Conservation (phyloP, 768 basidiomycete genomes). For the Pholiota molesta region DNA sequence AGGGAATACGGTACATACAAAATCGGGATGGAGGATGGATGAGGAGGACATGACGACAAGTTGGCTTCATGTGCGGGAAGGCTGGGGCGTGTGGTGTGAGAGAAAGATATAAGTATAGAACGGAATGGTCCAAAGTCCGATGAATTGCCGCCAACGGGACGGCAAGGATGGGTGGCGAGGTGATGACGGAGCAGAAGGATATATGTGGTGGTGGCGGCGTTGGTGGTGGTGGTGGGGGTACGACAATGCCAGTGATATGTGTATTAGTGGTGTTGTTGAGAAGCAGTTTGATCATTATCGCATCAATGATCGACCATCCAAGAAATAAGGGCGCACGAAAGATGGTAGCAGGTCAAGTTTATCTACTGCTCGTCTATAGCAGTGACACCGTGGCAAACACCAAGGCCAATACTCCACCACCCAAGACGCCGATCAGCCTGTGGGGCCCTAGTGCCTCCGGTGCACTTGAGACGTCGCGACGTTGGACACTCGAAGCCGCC, state of each 20-base stretch:
- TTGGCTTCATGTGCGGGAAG: constrained; percentile 6
- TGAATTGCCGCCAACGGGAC: neutral
- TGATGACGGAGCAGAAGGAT: neutral
- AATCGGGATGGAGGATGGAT: neutral
- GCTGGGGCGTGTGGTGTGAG: constrained; percentile 8
- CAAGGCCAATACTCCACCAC: constrained; percentile 31
- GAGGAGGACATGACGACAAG: constrained; percentile 5
- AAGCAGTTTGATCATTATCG: constrained; percentile 6
- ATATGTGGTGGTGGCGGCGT: neutral
- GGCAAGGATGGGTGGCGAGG: neutral
- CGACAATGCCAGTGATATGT: constrained; percentile 3
- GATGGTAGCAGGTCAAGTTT: constrained; percentile 1
- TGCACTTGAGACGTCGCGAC: constrained; percentile 27
- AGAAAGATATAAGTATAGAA: constrained; percentile 12
- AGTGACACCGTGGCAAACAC: constrained; percentile 30
- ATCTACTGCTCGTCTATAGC: constrained; percentile 29
- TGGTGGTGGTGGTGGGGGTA: neutral
- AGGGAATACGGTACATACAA: constrained; percentile 10
- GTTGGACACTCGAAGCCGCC: constrained; percentile 26
- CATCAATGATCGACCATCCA: constrained; percentile 5
- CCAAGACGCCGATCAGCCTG: constrained; percentile 27
- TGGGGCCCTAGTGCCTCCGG: constrained; percentile 27
- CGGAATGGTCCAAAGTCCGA: constrained; percentile 12
- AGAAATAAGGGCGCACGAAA: neutral
- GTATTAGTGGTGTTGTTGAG: constrained; percentile 2